Percentiles rank a stretch among this genome's conserved stretches.
Conservation (phyloP, 345 rosid genomes). For the Ceriops decandra region DNA sequence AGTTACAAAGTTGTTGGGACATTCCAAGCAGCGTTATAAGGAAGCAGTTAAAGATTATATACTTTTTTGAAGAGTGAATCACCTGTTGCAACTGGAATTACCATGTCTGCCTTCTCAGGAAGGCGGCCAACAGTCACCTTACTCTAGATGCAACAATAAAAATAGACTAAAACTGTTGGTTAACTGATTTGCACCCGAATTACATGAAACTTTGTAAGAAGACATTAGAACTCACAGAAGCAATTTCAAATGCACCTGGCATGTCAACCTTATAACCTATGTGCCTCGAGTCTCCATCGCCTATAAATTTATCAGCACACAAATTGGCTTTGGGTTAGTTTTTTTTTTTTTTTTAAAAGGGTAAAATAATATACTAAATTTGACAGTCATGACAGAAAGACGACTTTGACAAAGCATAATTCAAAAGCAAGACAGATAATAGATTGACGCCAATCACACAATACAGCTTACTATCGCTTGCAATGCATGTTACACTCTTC, state of each 20-base stretch:
- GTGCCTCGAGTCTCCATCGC: slow-evolving; percentile 86
- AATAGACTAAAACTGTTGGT: neutral
- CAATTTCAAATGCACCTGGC: slow-evolving; percentile 80
- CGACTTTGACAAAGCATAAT: neutral
- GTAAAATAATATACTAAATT: too few relatives aligned
- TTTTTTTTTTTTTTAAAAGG: too few relatives aligned
- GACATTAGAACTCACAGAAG: slow-evolving; percentile 43
- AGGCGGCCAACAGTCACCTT: slow-evolving; percentile 72
- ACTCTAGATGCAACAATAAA: slow-evolving; percentile 31
- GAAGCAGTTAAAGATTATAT: too few relatives aligned
- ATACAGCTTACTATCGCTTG: neutral
- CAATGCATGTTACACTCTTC: too few relatives aligned
- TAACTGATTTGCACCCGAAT: neutral
- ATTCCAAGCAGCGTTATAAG: too few relatives aligned
- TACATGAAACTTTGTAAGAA: neutral
- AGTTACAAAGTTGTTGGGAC: too few relatives aligned
- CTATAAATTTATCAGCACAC: slow-evolving; percentile 24
- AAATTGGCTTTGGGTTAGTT: neutral
- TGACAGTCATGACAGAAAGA: too few relatives aligned
- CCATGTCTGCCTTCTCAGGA: slow-evolving; percentile 76
- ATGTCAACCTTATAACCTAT: slow-evolving; percentile 65
- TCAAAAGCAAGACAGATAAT: neutral
- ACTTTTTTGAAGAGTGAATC: neutral
- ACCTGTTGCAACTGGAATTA: slow-evolving; percentile 94
- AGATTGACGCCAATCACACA: neutral